Evolutionary conservation across 176 grass and related monocot genomes (phyloP).

Genomic region (Juncus effusus): DNA sequence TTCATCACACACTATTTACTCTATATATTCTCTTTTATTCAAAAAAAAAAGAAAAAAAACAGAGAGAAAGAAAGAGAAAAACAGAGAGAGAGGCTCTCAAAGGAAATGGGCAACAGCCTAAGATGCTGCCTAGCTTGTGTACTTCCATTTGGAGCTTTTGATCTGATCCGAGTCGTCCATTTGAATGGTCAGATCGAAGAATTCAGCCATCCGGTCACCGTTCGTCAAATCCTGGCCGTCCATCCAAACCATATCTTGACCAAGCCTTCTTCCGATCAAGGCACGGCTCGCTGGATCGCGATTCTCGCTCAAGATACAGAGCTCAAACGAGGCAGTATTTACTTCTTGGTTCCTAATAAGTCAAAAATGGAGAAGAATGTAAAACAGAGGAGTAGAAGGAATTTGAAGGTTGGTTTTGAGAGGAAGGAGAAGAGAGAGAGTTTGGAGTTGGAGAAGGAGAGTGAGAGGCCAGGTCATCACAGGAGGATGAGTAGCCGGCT

Average conservation of each 20-base stretch:
- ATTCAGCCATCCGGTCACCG: conserved; percentile 59
- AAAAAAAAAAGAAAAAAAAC: conserved; percentile 18
- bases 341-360: conserved; percentile 73
- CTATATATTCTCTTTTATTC: conserved; percentile 6
- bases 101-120: conserved; percentile 83
- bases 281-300: conserved; percentile 54
- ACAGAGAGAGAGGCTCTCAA: not conserved
- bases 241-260: conserved; percentile 81
- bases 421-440: not conserved
- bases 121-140: conserved; percentile 92
- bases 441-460: conserved; percentile 11
- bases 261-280: conserved; percentile 55
- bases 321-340: conserved; percentile 79
- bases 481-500: conserved; percentile 32
- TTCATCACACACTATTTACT: conserved; percentile 20
- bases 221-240: conserved; percentile 65
- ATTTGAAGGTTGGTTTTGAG: not conserved
- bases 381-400: conserved; percentile 29
- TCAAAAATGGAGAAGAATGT: conserved; percentile 40
- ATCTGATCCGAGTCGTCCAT: conserved; percentile 90
- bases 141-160: conserved; percentile 83
- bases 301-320: conserved; percentile 70
- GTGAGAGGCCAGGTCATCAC: conserved; percentile 38
- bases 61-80: not conserved
- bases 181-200: conserved; percentile 83